These are phyloP conservation scores for Schrenkiella parvula DNA, from an alignment of 345 rosid genomes.

Conservation along the genomic window DNA sequence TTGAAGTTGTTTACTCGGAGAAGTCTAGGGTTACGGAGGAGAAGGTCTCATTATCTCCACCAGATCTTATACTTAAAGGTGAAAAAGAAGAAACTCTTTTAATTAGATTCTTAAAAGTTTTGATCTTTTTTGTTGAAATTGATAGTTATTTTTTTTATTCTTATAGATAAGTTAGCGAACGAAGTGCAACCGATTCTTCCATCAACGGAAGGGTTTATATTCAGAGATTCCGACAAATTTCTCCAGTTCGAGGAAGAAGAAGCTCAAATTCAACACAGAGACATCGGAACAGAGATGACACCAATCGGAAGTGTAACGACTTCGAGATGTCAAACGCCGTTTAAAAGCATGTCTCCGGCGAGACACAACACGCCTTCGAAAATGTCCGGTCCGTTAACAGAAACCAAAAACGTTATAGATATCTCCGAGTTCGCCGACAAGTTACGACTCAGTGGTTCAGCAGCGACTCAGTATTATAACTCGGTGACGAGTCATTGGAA, in stretches of 20 bases:
- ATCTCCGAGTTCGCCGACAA: slow-evolving; percentile 61
- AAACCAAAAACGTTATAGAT: slow-evolving; percentile 44
- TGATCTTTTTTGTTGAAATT: neutral
- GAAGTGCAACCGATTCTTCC: slow-evolving; percentile 61
- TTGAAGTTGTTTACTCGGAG: slow-evolving; percentile 47
- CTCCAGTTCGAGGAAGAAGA: slow-evolving; percentile 24
- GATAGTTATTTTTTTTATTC: neutral
- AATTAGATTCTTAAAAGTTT: neutral
- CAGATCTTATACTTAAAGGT: slow-evolving; percentile 69
- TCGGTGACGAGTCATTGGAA: slow-evolving; percentile 73
- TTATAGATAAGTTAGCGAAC: slow-evolving; percentile 71
- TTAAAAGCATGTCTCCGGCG: slow-evolving; percentile 67
- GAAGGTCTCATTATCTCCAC: slow-evolving; percentile 38
- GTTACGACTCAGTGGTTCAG: slow-evolving; percentile 48
- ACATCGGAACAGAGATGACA: slow-evolving; percentile 91
- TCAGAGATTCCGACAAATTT: slow-evolving; percentile 48
- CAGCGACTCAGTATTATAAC: slow-evolving; percentile 41
- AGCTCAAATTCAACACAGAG: slow-evolving; percentile 57
- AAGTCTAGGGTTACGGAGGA: slow-evolving; percentile 61
- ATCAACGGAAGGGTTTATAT: slow-evolving; percentile 72
- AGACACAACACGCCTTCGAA: slow-evolving; percentile 89
- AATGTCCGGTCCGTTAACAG: slow-evolving; percentile 78
- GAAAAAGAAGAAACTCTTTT: neutral
- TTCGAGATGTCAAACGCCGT: slow-evolving; percentile 85
- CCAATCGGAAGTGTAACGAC: slow-evolving; percentile 74